A percentile compares a stretch with the other conserved stretches of the same genome.
These are phyloP conservation scores for Medicago ruthenica DNA, from an alignment of 306 rosid species.

Conservation along the genomic window DNA sequence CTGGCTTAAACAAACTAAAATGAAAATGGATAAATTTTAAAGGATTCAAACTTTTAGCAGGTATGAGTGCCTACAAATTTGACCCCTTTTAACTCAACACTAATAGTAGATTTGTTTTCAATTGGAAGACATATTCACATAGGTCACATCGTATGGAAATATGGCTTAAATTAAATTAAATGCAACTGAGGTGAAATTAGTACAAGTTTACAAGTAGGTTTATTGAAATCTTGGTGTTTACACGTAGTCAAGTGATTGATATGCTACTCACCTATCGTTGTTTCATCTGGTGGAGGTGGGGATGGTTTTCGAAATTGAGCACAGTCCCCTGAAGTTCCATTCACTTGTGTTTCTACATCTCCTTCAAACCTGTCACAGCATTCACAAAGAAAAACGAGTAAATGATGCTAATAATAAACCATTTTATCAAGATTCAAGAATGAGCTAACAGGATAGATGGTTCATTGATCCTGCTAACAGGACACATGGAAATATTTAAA, in stretches of 20 bases:
- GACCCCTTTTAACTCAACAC: background rate
- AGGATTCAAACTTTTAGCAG: background rate
- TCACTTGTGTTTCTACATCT: slow-evolving; percentile 61
- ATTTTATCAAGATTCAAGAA: slow-evolving; percentile 21
- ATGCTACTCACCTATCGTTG: slow-evolving; percentile 49
- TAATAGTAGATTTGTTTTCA: background rate
- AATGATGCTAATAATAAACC: background rate
- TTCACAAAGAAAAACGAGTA: slow-evolving; percentile 11
- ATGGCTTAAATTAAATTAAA: slow-evolving; percentile 1
- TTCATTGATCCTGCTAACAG: background rate
- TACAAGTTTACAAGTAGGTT: too few relatives aligned
- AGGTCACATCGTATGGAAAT: background rate
- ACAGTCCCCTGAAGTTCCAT: slow-evolving; percentile 55
- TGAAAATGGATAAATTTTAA: background rate
- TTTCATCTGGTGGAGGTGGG: slow-evolving; percentile 60
- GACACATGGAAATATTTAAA: background rate
- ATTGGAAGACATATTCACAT: background rate
- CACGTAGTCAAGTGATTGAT: background rate
- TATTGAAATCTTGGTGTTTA: background rate
- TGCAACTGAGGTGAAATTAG: slow-evolving; percentile 6
- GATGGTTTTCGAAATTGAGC: slow-evolving; percentile 61
- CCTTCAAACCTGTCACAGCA: slow-evolving; percentile 70
- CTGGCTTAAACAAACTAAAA: background rate
- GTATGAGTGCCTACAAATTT: background rate
- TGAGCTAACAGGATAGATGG: slow-evolving; percentile 3